These are phyloP conservation scores for Tuber brumale DNA, from an alignment of 495 filamentous ascomycete species.

Conservation along the genomic window DNA sequence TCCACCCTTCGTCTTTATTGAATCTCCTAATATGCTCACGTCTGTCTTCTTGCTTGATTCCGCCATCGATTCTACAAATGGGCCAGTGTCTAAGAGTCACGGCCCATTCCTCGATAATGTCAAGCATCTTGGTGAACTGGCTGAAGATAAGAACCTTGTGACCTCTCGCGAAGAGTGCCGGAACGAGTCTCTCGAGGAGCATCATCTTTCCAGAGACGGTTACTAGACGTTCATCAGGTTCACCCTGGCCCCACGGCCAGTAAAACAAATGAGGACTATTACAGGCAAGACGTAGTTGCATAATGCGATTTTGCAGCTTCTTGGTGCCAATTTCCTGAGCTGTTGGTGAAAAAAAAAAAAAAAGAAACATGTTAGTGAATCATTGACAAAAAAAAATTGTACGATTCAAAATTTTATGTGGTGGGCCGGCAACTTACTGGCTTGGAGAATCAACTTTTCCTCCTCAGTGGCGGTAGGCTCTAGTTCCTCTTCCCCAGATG, in stretches of 20 bases:
- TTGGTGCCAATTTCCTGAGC: conserved; percentile 78
- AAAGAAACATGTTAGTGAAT: not conserved
- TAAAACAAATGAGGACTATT: conserved; percentile 96
- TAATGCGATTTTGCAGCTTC: conserved; percentile 88
- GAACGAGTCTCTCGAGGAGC: conserved; percentile 77
- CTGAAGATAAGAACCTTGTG: conserved; percentile 96
- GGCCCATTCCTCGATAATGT: conserved; percentile 84
- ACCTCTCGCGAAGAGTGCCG: conserved; percentile 62
- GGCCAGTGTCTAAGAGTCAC: conserved; percentile 63
- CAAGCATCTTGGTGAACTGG: conserved; percentile 89
- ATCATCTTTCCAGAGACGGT: conserved; percentile 92
- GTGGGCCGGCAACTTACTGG: conserved; percentile 52
- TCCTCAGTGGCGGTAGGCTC: conserved; percentile 57
- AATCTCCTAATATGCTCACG: conserved; percentile 76
- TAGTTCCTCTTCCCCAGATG: conserved; percentile 46
- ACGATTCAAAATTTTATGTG: not conserved
- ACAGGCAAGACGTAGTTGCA: conserved; percentile 88
- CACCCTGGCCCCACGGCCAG: conserved; percentile 63
- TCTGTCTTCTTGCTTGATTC: conserved; percentile 74
- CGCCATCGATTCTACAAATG: conserved; percentile 85
- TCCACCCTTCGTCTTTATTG: conserved; percentile 63
- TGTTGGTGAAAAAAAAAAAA: conserved; percentile 32
- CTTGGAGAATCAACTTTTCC: conserved; percentile 66
- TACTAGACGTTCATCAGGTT: conserved; percentile 65
- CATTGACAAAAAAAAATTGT: conserved; percentile 23